Percentiles rank a stretch among this genome's conserved stretches.
Evolutionary conservation across 2,329 filamentous ascomycete species (phyloP).

Genomic region (Teratosphaeria pseudoeucalypti): DNA sequence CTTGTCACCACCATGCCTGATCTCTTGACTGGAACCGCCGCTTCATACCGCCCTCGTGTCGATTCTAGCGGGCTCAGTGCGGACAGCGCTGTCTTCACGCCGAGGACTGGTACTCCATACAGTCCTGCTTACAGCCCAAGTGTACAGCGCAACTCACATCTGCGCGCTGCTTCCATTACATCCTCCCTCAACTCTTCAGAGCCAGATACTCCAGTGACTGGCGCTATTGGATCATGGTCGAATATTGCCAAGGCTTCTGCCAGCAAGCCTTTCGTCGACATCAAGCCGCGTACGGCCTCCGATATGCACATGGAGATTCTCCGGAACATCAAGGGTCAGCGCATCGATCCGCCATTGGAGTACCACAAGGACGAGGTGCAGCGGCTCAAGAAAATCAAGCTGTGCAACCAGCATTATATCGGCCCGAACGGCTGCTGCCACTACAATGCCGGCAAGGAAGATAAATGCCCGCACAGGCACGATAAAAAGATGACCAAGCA

Average conservation of each 20-base stretch:
- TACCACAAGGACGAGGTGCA: slow-evolving; percentile 47
- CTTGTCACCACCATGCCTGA: slow-evolving; percentile 19
- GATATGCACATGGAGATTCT: slow-evolving; percentile 27
- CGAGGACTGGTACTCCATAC: slow-evolving; percentile 4
- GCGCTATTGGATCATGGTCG: slow-evolving; percentile 4
- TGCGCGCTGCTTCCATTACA: slow-evolving; percentile 4
- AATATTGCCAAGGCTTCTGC: slow-evolving; percentile 2
- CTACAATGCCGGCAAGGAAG: slow-evolving; percentile 35
- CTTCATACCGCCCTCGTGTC: slow-evolving; percentile 8
- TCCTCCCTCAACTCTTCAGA: slow-evolving; percentile 3
- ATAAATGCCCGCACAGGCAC: slow-evolving; percentile 46
- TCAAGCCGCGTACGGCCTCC: neutral
- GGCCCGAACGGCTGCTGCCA: slow-evolving; percentile 43
- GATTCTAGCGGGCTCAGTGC: slow-evolving; percentile 23
- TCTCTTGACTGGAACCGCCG: slow-evolving; percentile 15
- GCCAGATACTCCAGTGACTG: neutral
- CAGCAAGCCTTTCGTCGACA: slow-evolving; percentile 13
- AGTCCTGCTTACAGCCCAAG: neutral
- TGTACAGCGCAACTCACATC: slow-evolving; percentile 1
- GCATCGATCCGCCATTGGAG: slow-evolving; percentile 44
- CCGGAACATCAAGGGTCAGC: slow-evolving; percentile 50
- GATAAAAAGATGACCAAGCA: slow-evolving; percentile 42
- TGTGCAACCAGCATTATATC: slow-evolving; percentile 53
- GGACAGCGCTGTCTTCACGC: slow-evolving; percentile 19
- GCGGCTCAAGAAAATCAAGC: slow-evolving; percentile 50